Percentiles rank a stretch among this genome's conserved stretches.
Conservation (phyloP, 257 asterid species). For the Orobanche coerulescens region DNA sequence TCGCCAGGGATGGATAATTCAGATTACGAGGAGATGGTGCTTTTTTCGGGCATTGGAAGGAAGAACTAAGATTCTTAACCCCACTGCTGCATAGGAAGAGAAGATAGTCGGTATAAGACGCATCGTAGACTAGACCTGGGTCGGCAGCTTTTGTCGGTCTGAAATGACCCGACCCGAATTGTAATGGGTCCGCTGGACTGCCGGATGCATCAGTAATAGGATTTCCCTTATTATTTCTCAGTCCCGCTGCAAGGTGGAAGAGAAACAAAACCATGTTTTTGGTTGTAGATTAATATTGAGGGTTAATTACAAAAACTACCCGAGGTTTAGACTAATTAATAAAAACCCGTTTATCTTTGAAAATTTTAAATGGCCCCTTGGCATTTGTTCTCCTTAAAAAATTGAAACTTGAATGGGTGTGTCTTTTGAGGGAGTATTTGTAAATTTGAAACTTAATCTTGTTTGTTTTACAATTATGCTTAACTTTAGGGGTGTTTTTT, state of each 20-base stretch:
- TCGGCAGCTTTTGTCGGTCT: slow-evolving; percentile 82
- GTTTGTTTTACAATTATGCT: background rate
- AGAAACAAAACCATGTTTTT: background rate
- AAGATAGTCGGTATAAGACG: slow-evolving; percentile 68
- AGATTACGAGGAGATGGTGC: slow-evolving; percentile 35
- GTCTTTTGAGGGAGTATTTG: too few relatives aligned
- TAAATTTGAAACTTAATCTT: background rate
- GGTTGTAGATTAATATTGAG: background rate
- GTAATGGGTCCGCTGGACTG: slow-evolving; percentile 71
- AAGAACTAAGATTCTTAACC: slow-evolving; percentile 22
- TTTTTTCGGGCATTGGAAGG: slow-evolving; percentile 46
- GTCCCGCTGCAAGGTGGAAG: slow-evolving; percentile 43
- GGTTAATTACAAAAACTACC: background rate
- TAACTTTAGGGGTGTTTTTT: background rate
- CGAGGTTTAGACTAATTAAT: background rate
- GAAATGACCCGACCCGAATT: slow-evolving; percentile 80
- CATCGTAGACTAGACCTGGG: slow-evolving; percentile 81
- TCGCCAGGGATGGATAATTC: slow-evolving; percentile 71
- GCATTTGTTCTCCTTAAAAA: too few relatives aligned
- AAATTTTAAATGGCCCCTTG: background rate
- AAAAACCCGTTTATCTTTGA: background rate
- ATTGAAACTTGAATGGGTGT: too few relatives aligned
- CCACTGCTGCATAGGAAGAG: slow-evolving; percentile 52
- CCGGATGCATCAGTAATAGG: slow-evolving; percentile 54
- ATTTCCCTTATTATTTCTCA: slow-evolving; percentile 40